phyloP scores from a whole-genome alignment of 2,329 filamentous ascomycete genomes.

The Akanthomyces lecanii region DNA sequence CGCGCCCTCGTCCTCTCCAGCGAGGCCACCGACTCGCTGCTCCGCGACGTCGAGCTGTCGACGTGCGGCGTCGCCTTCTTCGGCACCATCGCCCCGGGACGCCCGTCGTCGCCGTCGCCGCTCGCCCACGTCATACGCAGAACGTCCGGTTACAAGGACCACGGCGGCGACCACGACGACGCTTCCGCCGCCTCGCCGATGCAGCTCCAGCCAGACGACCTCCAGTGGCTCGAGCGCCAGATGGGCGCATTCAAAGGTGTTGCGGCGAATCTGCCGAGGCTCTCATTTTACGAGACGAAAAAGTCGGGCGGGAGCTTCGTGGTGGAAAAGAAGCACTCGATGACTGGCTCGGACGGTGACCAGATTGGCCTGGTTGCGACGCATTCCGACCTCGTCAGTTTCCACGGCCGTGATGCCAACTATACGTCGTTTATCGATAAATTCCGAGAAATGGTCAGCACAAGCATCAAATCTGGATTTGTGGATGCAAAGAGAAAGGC shows the following conservation, averaged over 20 bases:
- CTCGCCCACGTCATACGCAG: slow-evolving; percentile 25
- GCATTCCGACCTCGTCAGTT: slow-evolving; percentile 24
- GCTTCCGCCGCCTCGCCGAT: neutral
- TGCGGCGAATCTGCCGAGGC: slow-evolving; percentile 21
- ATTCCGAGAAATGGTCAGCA: slow-evolving; percentile 24
- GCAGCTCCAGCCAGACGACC: slow-evolving; percentile 20
- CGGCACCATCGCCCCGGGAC: slow-evolving; percentile 24
- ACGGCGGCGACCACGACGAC: neutral
- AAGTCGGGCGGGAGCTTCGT: slow-evolving; percentile 23
- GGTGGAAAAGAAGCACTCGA: slow-evolving; percentile 25
- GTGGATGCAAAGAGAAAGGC: slow-evolving; percentile 19
- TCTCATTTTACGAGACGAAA: slow-evolving; percentile 27
- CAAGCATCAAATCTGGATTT: slow-evolving; percentile 17
- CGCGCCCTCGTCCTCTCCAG: slow-evolving; percentile 27
- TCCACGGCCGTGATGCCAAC: slow-evolving; percentile 25
- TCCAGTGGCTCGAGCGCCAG: slow-evolving; percentile 26
- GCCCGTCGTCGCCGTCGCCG: slow-evolving; percentile 24
- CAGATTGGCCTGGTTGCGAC: slow-evolving; percentile 23
- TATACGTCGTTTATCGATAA: slow-evolving; percentile 23
- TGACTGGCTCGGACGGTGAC: slow-evolving; percentile 24
- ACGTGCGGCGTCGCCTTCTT: slow-evolving; percentile 28
- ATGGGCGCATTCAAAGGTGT: slow-evolving; percentile 28
- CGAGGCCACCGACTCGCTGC: slow-evolving; percentile 22
- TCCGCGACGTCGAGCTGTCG: slow-evolving; percentile 25
- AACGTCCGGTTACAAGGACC: slow-evolving; percentile 21